phyloP scores from a whole-genome alignment of 2,329 filamentous ascomycete genomes.

The Thielaviopsis euricoi region DNA sequence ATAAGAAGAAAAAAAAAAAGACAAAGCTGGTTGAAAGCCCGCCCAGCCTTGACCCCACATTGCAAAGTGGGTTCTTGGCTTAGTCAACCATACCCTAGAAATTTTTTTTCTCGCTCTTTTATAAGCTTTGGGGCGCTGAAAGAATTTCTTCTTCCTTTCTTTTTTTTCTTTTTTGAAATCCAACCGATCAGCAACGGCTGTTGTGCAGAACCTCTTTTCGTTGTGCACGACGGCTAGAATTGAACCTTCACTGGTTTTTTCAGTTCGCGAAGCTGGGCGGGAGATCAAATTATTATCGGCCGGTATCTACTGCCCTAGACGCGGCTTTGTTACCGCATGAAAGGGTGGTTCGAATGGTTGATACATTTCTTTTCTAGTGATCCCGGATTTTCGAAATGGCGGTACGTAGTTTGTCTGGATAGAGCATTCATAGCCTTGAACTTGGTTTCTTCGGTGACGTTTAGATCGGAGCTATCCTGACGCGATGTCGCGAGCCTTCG shows the following conservation, averaged over 20 bases:
- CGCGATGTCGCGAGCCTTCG: too few species aligned
- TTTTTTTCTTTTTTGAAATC: slow-evolving; percentile 19
- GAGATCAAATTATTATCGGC: slow-evolving; percentile 45
- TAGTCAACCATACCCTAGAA: background rate
- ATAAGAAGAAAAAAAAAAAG: slow-evolving; percentile 1
- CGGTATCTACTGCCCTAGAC: slow-evolving; percentile 84
- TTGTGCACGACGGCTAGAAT: slow-evolving; percentile 7
- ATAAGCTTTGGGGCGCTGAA: slow-evolving; percentile 15
- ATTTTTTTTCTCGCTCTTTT: background rate
- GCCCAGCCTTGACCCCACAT: background rate
- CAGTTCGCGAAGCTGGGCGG: slow-evolving; percentile 38
- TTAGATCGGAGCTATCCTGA: background rate
- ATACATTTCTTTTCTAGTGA: slow-evolving; percentile 50
- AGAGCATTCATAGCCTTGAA: background rate
- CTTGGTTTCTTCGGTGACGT: background rate
- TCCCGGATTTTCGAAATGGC: too few species aligned
- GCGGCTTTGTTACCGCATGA: slow-evolving; percentile 37
- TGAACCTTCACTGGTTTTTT: slow-evolving; percentile 21
- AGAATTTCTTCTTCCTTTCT: slow-evolving; percentile 16
- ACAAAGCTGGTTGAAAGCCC: background rate
- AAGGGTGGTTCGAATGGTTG: slow-evolving; percentile 72
- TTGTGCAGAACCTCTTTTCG: slow-evolving; percentile 16
- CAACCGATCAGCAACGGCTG: slow-evolving; percentile 21
- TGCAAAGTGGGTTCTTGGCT: background rate
- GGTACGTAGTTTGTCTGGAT: too few species aligned